These are phyloP conservation scores for Sporobolomyces roseus DNA, from an alignment of 768 basidiomycete genomes.

Conservation along the genomic window DNA sequence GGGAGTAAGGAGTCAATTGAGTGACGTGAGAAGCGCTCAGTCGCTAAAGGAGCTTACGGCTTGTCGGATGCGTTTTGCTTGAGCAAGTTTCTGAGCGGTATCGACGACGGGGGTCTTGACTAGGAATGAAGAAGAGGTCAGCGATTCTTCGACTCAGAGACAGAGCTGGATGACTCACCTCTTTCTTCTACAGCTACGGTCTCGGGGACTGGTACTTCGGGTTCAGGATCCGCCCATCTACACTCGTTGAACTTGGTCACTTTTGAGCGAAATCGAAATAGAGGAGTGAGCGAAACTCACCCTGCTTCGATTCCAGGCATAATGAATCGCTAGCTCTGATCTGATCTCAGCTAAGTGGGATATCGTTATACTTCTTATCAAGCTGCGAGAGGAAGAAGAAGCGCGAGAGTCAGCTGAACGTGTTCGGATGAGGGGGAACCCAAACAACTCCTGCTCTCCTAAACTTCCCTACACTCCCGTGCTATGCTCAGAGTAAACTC, in stretches of 20 bases:
- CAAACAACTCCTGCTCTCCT: too few relatives aligned
- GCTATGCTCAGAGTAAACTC: too few relatives aligned
- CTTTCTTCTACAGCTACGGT: neutral
- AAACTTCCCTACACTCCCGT: too few relatives aligned
- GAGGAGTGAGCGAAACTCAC: neutral
- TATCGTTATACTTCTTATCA: too few relatives aligned
- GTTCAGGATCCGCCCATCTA: slow-evolving; percentile 13
- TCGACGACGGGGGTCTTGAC: neutral
- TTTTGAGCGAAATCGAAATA: neutral
- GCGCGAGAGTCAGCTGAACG: too few relatives aligned
- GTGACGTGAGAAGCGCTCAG: neutral
- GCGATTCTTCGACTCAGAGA: neutral
- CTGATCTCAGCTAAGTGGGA: too few relatives aligned
- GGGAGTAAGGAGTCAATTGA: too few relatives aligned
- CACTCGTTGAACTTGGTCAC: too few relatives aligned
- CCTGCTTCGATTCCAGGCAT: slow-evolving; percentile 17
- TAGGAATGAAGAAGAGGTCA: neutral
- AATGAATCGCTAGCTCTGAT: neutral
- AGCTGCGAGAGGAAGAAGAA: too few relatives aligned
- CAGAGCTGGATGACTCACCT: too few relatives aligned
- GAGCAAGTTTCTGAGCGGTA: neutral
- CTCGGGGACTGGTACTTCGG: neutral
- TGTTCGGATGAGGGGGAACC: too few relatives aligned
- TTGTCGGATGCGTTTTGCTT: slow-evolving; percentile 24
- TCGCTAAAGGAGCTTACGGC: neutral